Evolutionary conservation across 1,139 yeast species (phyloP).

Genomic region (Yamadazyma dushanensis): DNA sequence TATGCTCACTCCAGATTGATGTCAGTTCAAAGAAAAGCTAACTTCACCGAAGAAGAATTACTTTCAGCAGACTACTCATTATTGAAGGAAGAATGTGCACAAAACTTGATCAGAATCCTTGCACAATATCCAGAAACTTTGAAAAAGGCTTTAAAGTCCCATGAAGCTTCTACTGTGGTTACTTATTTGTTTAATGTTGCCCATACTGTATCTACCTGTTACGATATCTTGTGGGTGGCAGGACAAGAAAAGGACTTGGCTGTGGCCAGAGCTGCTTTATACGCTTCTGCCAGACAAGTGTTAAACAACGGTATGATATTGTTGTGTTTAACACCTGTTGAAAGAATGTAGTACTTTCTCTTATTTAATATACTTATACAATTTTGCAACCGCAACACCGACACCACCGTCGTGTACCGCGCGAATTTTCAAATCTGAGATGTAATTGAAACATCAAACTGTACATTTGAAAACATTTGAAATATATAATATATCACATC

Average conservation of each 20-base stretch:
- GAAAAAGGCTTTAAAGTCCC: slow-evolving; percentile 78
- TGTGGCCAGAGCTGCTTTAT: slow-evolving; percentile 88
- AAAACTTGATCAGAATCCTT: slow-evolving; percentile 69
- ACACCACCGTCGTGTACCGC: no score
- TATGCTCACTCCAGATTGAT: slow-evolving; percentile 97
- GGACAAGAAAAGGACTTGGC: slow-evolving; percentile 92
- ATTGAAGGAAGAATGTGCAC: slow-evolving; percentile 76
- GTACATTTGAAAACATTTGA: no score
- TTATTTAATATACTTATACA: no score
- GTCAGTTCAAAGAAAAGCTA: slow-evolving; percentile 89
- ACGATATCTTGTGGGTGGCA: slow-evolving; percentile 95
- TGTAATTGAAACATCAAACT: no score
- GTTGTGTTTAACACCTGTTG: slow-evolving; percentile 95
- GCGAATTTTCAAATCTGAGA: no score
- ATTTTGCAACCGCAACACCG: no score
- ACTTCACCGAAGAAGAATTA: slow-evolving; percentile 47
- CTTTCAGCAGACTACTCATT: slow-evolving; percentile 65
- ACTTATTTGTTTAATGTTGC: slow-evolving; percentile 91
- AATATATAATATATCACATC: not conserved
- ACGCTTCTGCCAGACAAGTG: slow-evolving; percentile 87
- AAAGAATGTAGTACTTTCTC: slow-evolving; percentile 97
- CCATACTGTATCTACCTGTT: slow-evolving; percentile 92
- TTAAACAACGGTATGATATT: slow-evolving; percentile 87
- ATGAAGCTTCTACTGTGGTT: slow-evolving; percentile 93
- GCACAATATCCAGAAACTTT: slow-evolving; percentile 92